Conservation (phyloP, 257 asterid species). For the Solanum pimpinellifolium region DNA sequence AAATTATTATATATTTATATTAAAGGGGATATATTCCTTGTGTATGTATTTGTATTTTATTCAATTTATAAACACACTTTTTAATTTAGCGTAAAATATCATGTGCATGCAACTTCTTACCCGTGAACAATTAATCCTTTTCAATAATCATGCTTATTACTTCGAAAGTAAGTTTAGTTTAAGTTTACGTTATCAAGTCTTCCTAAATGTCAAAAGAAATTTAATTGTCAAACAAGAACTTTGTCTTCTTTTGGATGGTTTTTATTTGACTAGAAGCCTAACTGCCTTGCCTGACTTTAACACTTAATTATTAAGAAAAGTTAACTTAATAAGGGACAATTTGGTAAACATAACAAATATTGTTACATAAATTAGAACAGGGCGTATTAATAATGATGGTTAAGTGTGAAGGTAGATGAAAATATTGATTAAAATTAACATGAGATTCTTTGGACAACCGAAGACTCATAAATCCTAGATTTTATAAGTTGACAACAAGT, state of each 20-base stretch:
- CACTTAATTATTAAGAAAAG: neutral
- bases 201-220: neutral
- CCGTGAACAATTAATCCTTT: neutral
- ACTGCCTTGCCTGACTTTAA: neutral
- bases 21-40: too few species aligned
- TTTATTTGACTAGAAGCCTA: neutral
- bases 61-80: neutral
- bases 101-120: neutral
- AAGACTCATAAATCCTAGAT: neutral
- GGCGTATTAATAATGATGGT: neutral
- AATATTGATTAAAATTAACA: neutral
- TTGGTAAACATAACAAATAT: neutral
- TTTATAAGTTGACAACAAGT: neutral
- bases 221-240: neutral
- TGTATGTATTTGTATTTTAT: too few species aligned
- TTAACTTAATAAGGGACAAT: neutral
- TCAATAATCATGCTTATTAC: neutral
- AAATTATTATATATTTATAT: too few species aligned
- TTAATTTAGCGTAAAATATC: neutral
- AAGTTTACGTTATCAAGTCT: too few species aligned
- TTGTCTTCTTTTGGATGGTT: neutral
- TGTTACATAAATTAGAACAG: too few species aligned
- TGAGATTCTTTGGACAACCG: neutral
- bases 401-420: neutral
- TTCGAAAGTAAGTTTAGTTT: neutral